phyloP scores from a whole-genome alignment of 2,329 filamentous ascomycete species.

The Karstenula rhodostoma region DNA sequence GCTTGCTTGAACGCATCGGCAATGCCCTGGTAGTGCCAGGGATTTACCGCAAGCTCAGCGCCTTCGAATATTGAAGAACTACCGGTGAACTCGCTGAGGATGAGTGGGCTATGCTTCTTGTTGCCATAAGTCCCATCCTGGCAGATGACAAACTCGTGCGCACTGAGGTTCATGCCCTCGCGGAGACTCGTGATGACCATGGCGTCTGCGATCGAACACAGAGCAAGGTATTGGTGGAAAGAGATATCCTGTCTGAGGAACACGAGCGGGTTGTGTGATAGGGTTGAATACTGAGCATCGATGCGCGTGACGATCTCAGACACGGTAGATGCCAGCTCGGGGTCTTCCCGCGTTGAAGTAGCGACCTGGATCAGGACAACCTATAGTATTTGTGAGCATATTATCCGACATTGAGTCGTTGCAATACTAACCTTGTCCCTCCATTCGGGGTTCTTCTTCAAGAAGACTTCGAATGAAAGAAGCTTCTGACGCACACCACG shows the following conservation, averaged over 20 bases:
- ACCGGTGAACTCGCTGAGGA: constrained; percentile 94
- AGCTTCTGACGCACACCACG: constrained; percentile 94
- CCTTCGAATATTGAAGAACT: constrained; percentile 85
- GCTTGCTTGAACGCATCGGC: constrained; percentile 85
- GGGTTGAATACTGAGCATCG: constrained; percentile 87
- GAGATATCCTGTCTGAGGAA: constrained; percentile 95
- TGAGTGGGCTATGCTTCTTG: constrained; percentile 87
- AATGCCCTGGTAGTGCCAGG: constrained; percentile 92
- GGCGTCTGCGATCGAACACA: constrained; percentile 87
- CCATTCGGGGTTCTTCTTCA: constrained; percentile 93
- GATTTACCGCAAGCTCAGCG: constrained; percentile 86
- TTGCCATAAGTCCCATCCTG: constrained; percentile 77
- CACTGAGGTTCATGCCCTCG: constrained; percentile 96
- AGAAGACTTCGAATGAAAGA: constrained; percentile 88
- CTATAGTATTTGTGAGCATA: constrained; percentile 44
- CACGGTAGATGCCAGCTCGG: constrained; percentile 85
- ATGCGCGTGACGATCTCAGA: constrained; percentile 95
- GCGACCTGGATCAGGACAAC: constrained; percentile 94
- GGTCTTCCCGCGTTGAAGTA: constrained; percentile 86
- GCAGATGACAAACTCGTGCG: constrained; percentile 91
- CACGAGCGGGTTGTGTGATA: constrained; percentile 90
- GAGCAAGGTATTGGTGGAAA: constrained; percentile 90
- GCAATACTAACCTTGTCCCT: constrained; percentile 66
- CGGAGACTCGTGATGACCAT: constrained; percentile 95
- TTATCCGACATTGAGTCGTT: neutral